Base-by-base conservation (phyloP, 2,329 filamentous ascomycete genomes). In the Calonectria henricotiae region DNA sequence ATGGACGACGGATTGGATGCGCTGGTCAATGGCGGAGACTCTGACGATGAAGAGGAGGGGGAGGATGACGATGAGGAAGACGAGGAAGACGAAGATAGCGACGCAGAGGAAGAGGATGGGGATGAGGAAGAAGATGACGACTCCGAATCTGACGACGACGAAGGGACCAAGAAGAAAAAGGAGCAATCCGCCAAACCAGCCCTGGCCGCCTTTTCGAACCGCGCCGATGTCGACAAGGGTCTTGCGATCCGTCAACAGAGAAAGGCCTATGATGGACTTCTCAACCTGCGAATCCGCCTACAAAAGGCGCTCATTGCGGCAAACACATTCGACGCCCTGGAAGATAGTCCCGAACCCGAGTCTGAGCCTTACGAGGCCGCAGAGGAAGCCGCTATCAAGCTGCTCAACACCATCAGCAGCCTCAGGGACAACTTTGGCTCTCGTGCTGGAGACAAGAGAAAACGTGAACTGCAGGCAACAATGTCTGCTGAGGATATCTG, bases 251-350 rank as follows among this genome's bases (percentile, higher is more conserved):
- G 95, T 77, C 87, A 91, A 68, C 96, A 99, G 83, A 91, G 95
- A 62, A 92, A 92, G 71, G 90, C 92, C 0, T 99, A 98, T 78
- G 96, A 98, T 76, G 90, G 93, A 0, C 89, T 98, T 0, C 88
- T 99, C 37, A 97, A 98, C 83, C 89, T 95, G 15, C 91, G 96
- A 23, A 98, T 99, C 79, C 93, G 96, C 71, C 85, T 99, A 20
- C 97, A 99, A 81, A 98, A 98, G 82, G 94, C 94, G 1, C 84
- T 99, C 15, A 89, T 96, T 17, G 92, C 93, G 0, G 89, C 92
- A 30, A 98, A 98, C 81, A 92, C 94, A 1, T 86, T 97, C 46
- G 82, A 87, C 17, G 79, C 85, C 1, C 75, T 87, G 1, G 83
- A 86, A 1, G 81, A 81, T 15, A 82, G 79, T 27, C 75, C 78